These are phyloP conservation scores for Taxillus chinensis DNA, from an alignment of 164 flowering plant genomes.

Conservation along the genomic window DNA sequence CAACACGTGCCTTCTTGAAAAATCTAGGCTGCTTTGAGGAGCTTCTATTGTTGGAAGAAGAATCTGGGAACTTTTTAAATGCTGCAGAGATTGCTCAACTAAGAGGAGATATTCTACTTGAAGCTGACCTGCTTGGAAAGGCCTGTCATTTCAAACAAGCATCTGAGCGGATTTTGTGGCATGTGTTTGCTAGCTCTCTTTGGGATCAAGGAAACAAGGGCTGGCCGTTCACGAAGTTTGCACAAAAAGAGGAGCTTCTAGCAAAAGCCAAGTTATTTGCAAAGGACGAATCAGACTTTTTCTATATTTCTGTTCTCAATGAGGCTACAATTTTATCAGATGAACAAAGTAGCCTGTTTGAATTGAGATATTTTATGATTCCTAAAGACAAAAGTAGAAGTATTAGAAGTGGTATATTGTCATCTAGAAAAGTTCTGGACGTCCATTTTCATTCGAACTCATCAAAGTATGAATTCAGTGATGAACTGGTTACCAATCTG, in stretches of 20 bases:
- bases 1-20: constrained; percentile 14
- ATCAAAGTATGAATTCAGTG: constrained; percentile 30
- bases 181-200: constrained; percentile 32
- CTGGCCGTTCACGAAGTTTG: constrained; percentile 52
- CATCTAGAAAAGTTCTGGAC: constrained; percentile 43
- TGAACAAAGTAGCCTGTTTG: constrained; percentile 15
- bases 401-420: constrained; percentile 31
- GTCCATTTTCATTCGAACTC: constrained; percentile 19
- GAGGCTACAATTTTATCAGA: constrained; percentile 30
- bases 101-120: constrained; percentile 25
- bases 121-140: constrained; percentile 23
- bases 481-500: constrained; percentile 18
- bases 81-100: constrained; percentile 41
- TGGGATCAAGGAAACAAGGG: constrained; percentile 41
- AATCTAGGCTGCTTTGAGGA: constrained; percentile 30
- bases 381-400: constrained; percentile 20
- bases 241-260: constrained; percentile 30
- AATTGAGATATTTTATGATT: constrained; percentile 15
- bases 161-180: constrained; percentile 24
- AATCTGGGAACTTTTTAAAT: constrained; percentile 38
- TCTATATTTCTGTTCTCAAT: constrained; percentile 19
- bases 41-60: constrained; percentile 42
- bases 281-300: constrained; percentile 13
- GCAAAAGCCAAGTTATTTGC: constrained; percentile 32
- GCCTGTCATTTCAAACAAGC: constrained; percentile 38